Percentiles rank a stretch among this genome's conserved stretches.
Evolutionary conservation across 2,329 filamentous ascomycete species (phyloP).

Genomic region (Boeremia lycopersici): DNA sequence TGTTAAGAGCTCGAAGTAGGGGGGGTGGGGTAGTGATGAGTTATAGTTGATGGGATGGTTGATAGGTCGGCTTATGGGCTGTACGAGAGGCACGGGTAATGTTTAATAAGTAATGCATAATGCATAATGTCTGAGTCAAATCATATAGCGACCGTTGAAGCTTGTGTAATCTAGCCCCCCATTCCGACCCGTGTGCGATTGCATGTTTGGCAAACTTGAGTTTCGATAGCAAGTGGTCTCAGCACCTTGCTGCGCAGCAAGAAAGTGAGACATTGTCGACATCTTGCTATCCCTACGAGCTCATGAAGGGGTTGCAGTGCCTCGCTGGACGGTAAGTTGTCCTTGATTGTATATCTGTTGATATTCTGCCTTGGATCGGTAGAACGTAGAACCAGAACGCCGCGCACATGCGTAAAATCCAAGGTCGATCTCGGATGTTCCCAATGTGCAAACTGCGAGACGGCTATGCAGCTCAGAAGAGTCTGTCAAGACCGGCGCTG

Average conservation of each 20-base stretch:
- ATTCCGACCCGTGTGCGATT: too few relatives aligned
- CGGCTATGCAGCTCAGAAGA: conserved; percentile 13
- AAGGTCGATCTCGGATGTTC: background rate
- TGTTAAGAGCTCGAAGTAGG: background rate
- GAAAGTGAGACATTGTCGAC: too few relatives aligned
- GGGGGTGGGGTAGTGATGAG: background rate
- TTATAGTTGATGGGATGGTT: background rate
- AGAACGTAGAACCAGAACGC: background rate
- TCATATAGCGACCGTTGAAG: too few relatives aligned
- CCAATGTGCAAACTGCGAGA: background rate
- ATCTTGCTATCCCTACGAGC: too few relatives aligned
- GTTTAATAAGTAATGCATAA: background rate
- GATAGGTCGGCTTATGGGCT: background rate
- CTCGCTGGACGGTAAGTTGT: too few relatives aligned
- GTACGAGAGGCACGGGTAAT: background rate
- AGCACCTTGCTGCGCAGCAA: too few relatives aligned
- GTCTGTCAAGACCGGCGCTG: conserved; percentile 22
- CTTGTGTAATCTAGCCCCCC: too few relatives aligned
- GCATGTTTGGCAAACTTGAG: background rate
- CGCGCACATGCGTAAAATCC: background rate
- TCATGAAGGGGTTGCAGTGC: too few relatives aligned
- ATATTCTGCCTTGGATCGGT: background rate
- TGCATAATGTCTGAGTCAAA: background rate
- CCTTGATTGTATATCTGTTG: background rate
- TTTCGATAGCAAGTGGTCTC: background rate